A percentile compares a stretch with the other conserved stretches of the same genome.
Evolutionary conservation across 495 filamentous ascomycete genomes (phyloP).

Genomic region (Xylaria acuta): DNA sequence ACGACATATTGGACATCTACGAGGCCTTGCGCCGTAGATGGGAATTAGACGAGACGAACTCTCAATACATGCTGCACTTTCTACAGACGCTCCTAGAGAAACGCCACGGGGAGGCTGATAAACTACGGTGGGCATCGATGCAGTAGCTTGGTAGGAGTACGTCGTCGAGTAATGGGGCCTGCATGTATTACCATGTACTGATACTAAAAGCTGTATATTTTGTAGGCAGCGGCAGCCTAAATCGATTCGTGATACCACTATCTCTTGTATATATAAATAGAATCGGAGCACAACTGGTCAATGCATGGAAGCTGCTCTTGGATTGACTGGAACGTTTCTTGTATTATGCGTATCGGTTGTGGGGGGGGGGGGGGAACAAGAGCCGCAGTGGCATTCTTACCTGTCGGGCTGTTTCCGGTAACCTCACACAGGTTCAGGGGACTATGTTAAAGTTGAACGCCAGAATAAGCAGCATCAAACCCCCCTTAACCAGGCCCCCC

Average conservation of each 20-base stretch:
- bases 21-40: slow-evolving; percentile 47
- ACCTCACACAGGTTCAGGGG: neutral
- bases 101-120: neutral
- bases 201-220: slow-evolving; percentile 16
- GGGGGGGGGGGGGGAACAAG: too few relatives aligned
- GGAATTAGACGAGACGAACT: slow-evolving; percentile 37
- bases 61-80: slow-evolving; percentile 49
- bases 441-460: neutral
- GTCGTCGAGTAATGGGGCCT: neutral
- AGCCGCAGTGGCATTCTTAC: neutral
- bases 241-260: neutral
- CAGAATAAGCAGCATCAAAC: neutral
- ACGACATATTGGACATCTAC: slow-evolving; percentile 50
- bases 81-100: slow-evolving; percentile 31
- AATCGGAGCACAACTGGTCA: neutral
- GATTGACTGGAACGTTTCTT: neutral
- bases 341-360: too few relatives aligned
- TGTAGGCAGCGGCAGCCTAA: neutral
- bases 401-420: neutral
- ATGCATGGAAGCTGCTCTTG: neutral
- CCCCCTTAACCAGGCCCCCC: neutral
- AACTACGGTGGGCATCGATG: neutral
- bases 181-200: slow-evolving; percentile 5
- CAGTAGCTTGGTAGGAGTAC: neutral
- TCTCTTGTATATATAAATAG: slow-evolving; percentile 17